These are phyloP conservation scores for Leishmania arabica DNA, from an alignment of 208 protist genomes.

Conservation along the genomic window DNA sequence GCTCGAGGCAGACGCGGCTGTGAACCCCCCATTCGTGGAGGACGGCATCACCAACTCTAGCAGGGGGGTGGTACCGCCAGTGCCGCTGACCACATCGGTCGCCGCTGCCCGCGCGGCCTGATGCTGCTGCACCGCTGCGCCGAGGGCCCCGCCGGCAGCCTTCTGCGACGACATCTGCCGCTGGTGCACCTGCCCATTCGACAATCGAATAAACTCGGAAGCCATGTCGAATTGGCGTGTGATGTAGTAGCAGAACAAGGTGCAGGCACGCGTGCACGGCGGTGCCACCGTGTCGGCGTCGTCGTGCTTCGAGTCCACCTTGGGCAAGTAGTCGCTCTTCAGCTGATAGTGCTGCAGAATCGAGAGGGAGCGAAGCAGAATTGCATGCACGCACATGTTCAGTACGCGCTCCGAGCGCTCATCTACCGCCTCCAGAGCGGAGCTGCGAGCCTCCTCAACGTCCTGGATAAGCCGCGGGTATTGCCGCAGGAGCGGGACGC, in stretches of 20 bases:
- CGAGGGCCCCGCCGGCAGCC: constrained; percentile 7
- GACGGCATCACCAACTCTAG: not conserved
- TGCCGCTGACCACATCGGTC: constrained; percentile 6
- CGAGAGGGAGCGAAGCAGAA: constrained; percentile 73
- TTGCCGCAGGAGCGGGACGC: constrained; percentile 49
- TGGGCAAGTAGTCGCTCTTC: constrained; percentile 74
- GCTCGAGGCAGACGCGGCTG: constrained; percentile 15
- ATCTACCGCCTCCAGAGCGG: constrained; percentile 60
- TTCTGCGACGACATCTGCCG: constrained; percentile 25
- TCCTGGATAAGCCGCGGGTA: constrained; percentile 53
- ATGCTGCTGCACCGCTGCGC: constrained; percentile 20
- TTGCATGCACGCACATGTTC: constrained; percentile 78
- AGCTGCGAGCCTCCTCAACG: constrained; percentile 54
- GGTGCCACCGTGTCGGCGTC: constrained; percentile 59
- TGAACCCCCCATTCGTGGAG: not conserved
- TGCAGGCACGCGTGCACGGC: constrained; percentile 86
- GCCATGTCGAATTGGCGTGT: constrained; percentile 79
- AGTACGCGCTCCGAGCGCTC: constrained; percentile 71
- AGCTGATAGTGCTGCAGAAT: constrained; percentile 82
- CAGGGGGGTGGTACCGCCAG: not conserved
- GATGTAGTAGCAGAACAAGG: constrained; percentile 88
- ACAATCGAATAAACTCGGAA: constrained; percentile 84
- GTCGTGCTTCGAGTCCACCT: constrained; percentile 38
- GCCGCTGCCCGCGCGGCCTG: constrained; percentile 15
- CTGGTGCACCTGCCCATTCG: constrained; percentile 61